phyloP scores from a whole-genome alignment of 352 stramenopile genomes.

The Saprolegnia diclina region DNA sequence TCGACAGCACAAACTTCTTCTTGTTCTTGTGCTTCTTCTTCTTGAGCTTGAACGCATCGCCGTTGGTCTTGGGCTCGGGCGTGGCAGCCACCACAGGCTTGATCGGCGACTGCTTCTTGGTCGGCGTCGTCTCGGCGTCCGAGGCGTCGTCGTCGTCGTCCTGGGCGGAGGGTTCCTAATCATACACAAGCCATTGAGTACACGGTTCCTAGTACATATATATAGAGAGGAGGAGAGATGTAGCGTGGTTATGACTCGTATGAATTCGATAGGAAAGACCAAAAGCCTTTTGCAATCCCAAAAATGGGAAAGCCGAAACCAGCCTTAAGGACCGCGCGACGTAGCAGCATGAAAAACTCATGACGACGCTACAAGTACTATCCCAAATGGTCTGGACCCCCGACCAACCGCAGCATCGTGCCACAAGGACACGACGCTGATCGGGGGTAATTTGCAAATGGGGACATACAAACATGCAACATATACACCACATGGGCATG shows the following conservation, averaged over 20 bases:
- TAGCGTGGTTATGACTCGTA: slow-evolving; percentile 92
- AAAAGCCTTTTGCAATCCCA: slow-evolving; percentile 52
- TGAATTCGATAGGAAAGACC: slow-evolving; percentile 82
- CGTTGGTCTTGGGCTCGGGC: not conserved
- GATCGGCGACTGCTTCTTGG: not conserved
- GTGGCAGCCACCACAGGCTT: not conserved
- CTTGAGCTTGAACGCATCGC: not conserved
- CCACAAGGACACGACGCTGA: slow-evolving; percentile 27
- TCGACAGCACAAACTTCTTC: not conserved
- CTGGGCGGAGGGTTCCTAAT: not conserved
- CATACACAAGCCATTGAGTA: not conserved
- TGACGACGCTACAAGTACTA: slow-evolving; percentile 65
- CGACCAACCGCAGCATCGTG: slow-evolving; percentile 42
- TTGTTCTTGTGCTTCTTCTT: slow-evolving; percentile 24
- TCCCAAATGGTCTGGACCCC: slow-evolving; percentile 83
- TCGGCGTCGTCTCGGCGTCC: not conserved
- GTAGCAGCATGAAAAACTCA: slow-evolving; percentile 80
- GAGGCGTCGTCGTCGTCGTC: slow-evolving; percentile 14
- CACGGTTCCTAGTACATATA: slow-evolving; percentile 5
- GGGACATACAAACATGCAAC: slow-evolving; percentile 27
- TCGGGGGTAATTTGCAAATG: slow-evolving; percentile 33
- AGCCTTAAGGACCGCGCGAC: slow-evolving; percentile 88
- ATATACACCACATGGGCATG: slow-evolving; percentile 4
- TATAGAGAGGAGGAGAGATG: slow-evolving; percentile 41
- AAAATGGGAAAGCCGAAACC: slow-evolving; percentile 57